Percentiles rank a stretch among this genome's conserved stretches.
Evolutionary conservation across 305 asterid genomes (phyloP).

Genomic region (Fraxinus baroniana): DNA sequence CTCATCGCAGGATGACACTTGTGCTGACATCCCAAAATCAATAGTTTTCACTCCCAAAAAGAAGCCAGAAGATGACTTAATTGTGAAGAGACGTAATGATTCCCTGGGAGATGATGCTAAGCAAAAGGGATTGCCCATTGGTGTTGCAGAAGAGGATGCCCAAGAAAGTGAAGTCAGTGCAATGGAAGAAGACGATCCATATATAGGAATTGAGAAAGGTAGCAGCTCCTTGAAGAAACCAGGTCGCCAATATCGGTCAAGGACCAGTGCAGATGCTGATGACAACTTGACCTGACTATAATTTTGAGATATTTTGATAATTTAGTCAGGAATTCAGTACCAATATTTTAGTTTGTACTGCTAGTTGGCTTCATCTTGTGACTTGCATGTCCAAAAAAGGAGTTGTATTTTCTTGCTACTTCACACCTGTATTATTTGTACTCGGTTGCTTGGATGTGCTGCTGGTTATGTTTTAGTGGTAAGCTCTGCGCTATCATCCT

Average conservation of each 20-base stretch:
- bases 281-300: constrained; percentile 19
- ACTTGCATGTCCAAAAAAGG: neutral
- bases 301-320: neutral
- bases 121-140: constrained; percentile 44
- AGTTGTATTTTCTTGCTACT: neutral
- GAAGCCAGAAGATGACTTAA: constrained; percentile 32
- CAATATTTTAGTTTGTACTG: neutral
- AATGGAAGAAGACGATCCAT: constrained; percentile 64
- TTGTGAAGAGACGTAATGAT: constrained; percentile 25
- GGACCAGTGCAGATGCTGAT: constrained; percentile 33
- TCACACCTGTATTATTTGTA: neutral
- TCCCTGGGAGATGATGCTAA: constrained; percentile 27
- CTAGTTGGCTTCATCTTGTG: neutral
- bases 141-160: constrained; percentile 42
- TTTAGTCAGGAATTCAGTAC: neutral
- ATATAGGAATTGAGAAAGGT: constrained; percentile 24
- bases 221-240: constrained; percentile 37
- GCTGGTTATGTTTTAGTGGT: neutral
- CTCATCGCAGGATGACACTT: constrained; percentile 25
- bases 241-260: constrained; percentile 57
- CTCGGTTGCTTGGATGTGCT: neutral
- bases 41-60: constrained; percentile 56
- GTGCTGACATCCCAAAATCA: constrained; percentile 39
- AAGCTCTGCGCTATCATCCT: neutral
- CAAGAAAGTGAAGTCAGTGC: constrained; percentile 43